phyloP scores from a whole-genome alignment of 1,284 basidiomycete genomes.

The Fomitiporia mediterranea region DNA sequence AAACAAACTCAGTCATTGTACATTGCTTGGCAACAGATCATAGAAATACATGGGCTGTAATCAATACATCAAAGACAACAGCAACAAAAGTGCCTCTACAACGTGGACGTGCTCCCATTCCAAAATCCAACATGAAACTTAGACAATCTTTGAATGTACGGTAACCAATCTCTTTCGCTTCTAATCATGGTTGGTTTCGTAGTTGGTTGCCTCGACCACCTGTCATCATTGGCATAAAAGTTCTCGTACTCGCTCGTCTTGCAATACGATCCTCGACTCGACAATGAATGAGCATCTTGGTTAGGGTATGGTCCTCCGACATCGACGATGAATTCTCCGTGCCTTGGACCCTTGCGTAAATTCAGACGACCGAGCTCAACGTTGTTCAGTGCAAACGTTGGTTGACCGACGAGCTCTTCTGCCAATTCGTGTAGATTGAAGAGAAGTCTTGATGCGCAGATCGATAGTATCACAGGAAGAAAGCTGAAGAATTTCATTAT shows the following conservation, averaged over 20 bases:
- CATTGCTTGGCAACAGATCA: neutral
- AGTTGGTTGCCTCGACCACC: neutral
- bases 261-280: too few relatives aligned
- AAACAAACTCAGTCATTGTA: neutral
- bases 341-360: slow-evolving; percentile 8
- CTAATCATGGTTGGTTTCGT: neutral
- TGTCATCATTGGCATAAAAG: neutral
- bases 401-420: slow-evolving; percentile 12
- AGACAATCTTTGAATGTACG: slow-evolving; percentile 6
- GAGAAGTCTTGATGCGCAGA: slow-evolving; percentile 11
- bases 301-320: neutral
- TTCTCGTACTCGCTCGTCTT: too few relatives aligned
- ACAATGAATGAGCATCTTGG: neutral
- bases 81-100: neutral
- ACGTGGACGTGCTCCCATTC: neutral
- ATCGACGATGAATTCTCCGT: slow-evolving; percentile 14
- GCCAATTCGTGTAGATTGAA: slow-evolving; percentile 18
- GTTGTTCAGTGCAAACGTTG: slow-evolving; percentile 16
- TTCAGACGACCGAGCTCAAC: slow-evolving; percentile 16
- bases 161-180: slow-evolving; percentile 1
- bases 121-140: slow-evolving; percentile 2
- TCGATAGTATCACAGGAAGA: slow-evolving; percentile 13
- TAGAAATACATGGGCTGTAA: neutral
- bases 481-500: neutral
- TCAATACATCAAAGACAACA: neutral